Evolutionary conservation across 345 rosid species (phyloP).

Genomic region (Cardamine chenopodiifolia): DNA sequence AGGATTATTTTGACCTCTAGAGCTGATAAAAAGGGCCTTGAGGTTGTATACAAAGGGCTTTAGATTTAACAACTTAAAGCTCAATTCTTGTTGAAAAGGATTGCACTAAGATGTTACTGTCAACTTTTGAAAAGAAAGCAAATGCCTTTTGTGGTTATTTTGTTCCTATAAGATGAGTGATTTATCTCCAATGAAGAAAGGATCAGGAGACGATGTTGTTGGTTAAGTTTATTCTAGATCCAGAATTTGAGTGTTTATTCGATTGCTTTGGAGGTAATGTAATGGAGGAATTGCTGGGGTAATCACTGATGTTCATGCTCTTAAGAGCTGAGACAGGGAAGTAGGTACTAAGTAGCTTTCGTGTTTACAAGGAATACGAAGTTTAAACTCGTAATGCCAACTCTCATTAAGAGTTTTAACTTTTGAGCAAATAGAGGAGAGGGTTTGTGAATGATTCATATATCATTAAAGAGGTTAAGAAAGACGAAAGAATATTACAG

Average conservation of each 20-base stretch:
- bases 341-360: conserved; percentile 30
- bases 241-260: not conserved
- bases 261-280: conserved; percentile 35
- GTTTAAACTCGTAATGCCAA: not conserved
- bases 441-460: conserved; percentile 15
- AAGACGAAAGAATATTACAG: conserved; percentile 36
- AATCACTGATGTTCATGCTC: conserved; percentile 28
- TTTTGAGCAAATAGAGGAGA: not conserved
- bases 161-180: not conserved
- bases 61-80: not conserved
- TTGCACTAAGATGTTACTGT: not conserved
- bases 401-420: not conserved
- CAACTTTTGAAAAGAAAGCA: conserved; percentile 9
- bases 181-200: conserved; percentile 12
- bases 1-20: conserved; percentile 38
- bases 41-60: conserved; percentile 43
- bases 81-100: conserved; percentile 11
- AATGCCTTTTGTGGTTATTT: not conserved
- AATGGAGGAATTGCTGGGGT: conserved; percentile 32
- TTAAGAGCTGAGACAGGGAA: conserved; percentile 16
- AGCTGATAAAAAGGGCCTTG: conserved; percentile 40
- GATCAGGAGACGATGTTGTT: not conserved
- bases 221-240: not conserved
- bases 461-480: conserved; percentile 20
- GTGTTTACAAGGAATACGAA: not conserved